A percentile compares a stretch with the other conserved stretches of the same genome.
Conservation (phyloP, 2,329 filamentous ascomycete genomes). For the Aspergillus eucalypticola region DNA sequence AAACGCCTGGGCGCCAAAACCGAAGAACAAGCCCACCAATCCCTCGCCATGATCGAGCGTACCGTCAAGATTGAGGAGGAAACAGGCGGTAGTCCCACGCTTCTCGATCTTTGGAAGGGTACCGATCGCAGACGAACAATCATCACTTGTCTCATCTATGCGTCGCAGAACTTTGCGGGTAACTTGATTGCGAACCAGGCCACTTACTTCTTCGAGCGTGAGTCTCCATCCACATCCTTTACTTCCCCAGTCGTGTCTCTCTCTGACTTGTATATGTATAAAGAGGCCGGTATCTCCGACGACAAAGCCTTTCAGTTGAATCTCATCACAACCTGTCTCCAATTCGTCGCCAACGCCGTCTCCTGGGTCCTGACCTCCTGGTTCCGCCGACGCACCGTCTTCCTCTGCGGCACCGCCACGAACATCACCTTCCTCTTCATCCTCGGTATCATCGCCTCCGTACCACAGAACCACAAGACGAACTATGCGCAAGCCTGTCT, state of each 20-base stretch:
- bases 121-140: slow-evolving; percentile 34
- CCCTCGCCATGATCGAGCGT: slow-evolving; percentile 35
- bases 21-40: slow-evolving; percentile 21
- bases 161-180: slow-evolving; percentile 54
- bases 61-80: slow-evolving; percentile 35
- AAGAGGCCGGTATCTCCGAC: slow-evolving; percentile 33
- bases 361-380: slow-evolving; percentile 40
- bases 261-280: slow-evolving; percentile 11
- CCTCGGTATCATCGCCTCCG: slow-evolving; percentile 39
- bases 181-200: slow-evolving; percentile 66
- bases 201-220: slow-evolving; percentile 58
- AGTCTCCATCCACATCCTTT: slow-evolving; percentile 6
- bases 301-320: slow-evolving; percentile 32
- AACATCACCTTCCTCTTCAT: slow-evolving; percentile 41
- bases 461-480: slow-evolving; percentile 33
- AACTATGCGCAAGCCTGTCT: slow-evolving; percentile 44
- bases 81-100: slow-evolving; percentile 27
- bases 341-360: slow-evolving; percentile 38
- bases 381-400: slow-evolving; percentile 46
- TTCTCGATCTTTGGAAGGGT: slow-evolving; percentile 36
- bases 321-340: slow-evolving; percentile 31
- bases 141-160: slow-evolving; percentile 36
- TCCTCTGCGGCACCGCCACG: slow-evolving; percentile 38
- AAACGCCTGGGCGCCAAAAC: slow-evolving; percentile 24
- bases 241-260: too few relatives aligned